A percentile compares a stretch with the other conserved stretches of the same genome.
Conservation (phyloP, 805 yeast species). For the Zygoascus bituminiphila region DNA sequence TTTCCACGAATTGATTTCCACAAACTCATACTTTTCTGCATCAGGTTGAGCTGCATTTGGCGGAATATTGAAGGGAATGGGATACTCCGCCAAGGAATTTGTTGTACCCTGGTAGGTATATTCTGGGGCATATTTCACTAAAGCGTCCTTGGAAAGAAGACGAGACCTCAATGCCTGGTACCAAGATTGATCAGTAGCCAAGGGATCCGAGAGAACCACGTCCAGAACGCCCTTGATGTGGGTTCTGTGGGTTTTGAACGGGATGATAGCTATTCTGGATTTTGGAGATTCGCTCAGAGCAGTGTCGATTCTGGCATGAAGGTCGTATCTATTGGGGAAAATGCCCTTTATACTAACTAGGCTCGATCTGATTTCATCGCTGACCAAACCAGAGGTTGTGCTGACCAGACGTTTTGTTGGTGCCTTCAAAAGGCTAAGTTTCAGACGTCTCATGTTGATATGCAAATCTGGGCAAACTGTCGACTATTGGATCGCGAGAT, state of each 20-base stretch:
- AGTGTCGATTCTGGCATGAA: slow-evolving; percentile 21
- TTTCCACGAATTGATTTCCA: slow-evolving; percentile 24
- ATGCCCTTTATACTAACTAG: neutral
- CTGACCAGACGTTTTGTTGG: neutral
- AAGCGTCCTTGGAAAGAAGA: slow-evolving; percentile 26
- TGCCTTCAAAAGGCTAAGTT: neutral
- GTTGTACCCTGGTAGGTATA: slow-evolving; percentile 27
- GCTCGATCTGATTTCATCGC: neutral
- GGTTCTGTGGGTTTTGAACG: slow-evolving; percentile 19
- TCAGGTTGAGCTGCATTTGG: slow-evolving; percentile 17
- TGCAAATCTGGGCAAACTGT: neutral
- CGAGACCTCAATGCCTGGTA: slow-evolving; percentile 20
- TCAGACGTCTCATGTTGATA: neutral
- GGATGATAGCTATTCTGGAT: slow-evolving; percentile 25
- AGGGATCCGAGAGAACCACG: slow-evolving; percentile 28
- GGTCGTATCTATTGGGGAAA: slow-evolving; percentile 12
- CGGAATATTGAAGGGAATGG: slow-evolving; percentile 18
- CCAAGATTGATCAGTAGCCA: slow-evolving; percentile 27
- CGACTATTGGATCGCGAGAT: too few relatives aligned
- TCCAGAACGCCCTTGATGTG: slow-evolving; percentile 23
- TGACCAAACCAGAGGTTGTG: neutral
- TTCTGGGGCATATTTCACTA: slow-evolving; percentile 22
- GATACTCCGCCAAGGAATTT: slow-evolving; percentile 27
- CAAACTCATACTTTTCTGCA: slow-evolving; percentile 20
- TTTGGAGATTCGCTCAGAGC: slow-evolving; percentile 15